Base-by-base conservation (phyloP, 1,139 yeast species). In the Pichia cactophila region DNA sequence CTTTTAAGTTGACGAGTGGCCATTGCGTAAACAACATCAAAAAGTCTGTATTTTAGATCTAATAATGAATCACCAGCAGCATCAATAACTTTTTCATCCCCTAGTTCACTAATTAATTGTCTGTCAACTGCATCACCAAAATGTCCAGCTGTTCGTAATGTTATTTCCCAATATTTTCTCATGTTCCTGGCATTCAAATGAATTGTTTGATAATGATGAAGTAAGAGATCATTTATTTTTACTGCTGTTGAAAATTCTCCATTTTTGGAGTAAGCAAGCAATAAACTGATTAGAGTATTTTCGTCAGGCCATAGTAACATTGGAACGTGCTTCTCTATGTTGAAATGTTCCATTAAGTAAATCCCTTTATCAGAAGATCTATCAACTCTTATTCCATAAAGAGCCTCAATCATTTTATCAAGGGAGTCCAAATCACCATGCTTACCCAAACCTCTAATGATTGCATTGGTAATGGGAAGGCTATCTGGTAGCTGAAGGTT, bases 251-350 rank as follows among this genome's bases (percentile, higher is more conserved):
- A 36, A 4, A 63, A 46, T 17, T 61, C 54, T 26, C 57, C 56
- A 45, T 62, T 62, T 50, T 57, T 56, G 7, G 61, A 45, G 47
- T 58, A 64, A 1, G 66, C 56, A 10, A 60, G 51, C 2, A 63
- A 28, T 4, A 65, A 54, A 16, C 61, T 55, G 6, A 53, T 51
- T 17, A 65, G 49, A 1, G 56, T 47, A 3, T 53, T 44, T 29
- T 46, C 49, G 44, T 57, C 50, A 12, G 68, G 68, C 52, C 48
- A 50, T n/a, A 45, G 14, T 23, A 49, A 33, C 6, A 20, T 36
- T 20, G 43, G 36, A 11, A 47, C 47, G n/a, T 45, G 36, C 31
- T 47, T 48, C 11, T 39, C 39, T 7, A 48, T 33, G 26, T 46
- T 50, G 7, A 52, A 45, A 40, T 50, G 48, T 35, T 47, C 47